Evolutionary conservation across 2,329 filamentous ascomycete species (phyloP).

Genomic region (Alternaria brassicae): DNA sequence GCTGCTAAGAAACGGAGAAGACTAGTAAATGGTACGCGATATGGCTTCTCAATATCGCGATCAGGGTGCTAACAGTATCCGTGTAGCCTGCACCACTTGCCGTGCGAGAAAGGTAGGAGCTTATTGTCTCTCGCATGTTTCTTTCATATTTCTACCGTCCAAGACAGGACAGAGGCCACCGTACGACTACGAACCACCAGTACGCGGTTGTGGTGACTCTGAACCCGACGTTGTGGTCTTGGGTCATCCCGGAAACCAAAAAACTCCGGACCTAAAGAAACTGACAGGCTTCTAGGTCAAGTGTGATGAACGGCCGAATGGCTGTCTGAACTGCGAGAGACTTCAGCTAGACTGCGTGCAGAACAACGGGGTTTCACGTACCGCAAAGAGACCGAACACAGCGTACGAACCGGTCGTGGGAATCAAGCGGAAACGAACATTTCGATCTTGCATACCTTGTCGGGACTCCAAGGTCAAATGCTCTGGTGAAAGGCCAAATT

Average conservation of each 20-base stretch:
- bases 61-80: slow-evolving; percentile 10
- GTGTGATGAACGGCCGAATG: slow-evolving; percentile 42
- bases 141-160: not conserved
- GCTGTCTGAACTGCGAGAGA: slow-evolving; percentile 42
- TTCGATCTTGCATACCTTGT: slow-evolving; percentile 41
- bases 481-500: slow-evolving; percentile 41
- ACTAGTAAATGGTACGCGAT: slow-evolving; percentile 33
- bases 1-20: slow-evolving; percentile 34
- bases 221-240: not conserved
- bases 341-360: slow-evolving; percentile 41
- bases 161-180: not conserved
- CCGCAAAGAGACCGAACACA: slow-evolving; percentile 23
- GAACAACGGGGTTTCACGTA: slow-evolving; percentile 24
- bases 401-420: slow-evolving; percentile 31
- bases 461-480: slow-evolving; percentile 44
- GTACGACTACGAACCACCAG: not conserved
- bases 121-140: not conserved
- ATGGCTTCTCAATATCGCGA: slow-evolving; percentile 4
- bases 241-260: not conserved
- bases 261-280: not conserved
- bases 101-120: slow-evolving; percentile 26
- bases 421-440: slow-evolving; percentile 44
- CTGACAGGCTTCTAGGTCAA: slow-evolving; percentile 34
- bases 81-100: slow-evolving; percentile 27
- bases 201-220: not conserved